Conservation (phyloP, 2,329 filamentous ascomycete genomes). For the Xylaria sp. region DNA sequence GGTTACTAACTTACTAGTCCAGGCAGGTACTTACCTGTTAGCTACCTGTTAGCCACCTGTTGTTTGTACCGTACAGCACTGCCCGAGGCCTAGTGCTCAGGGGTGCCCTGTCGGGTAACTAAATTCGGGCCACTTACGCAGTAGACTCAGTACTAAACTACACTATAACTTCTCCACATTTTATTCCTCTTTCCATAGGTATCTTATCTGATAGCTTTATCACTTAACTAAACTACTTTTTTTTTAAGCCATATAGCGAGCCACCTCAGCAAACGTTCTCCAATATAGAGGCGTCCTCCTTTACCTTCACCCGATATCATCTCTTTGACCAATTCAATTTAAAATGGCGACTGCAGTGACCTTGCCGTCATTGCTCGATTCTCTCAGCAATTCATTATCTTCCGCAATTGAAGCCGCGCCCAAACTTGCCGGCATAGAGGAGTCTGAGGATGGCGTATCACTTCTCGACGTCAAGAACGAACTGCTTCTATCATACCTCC, state of each 20-base stretch:
- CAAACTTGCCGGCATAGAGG: conserved; percentile 69
- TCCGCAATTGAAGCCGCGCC: conserved; percentile 75
- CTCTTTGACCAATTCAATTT: neutral
- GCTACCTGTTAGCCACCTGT: neutral
- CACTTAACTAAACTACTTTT: conserved; percentile 23
- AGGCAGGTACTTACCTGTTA: neutral
- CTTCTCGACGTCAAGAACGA: conserved; percentile 97
- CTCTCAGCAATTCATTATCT: conserved; percentile 67
- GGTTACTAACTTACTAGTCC: neutral
- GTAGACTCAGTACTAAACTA: too few species aligned
- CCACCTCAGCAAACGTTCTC: neutral
- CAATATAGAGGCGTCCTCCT: conserved; percentile 13
- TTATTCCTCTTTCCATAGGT: neutral
- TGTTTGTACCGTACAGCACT: neutral
- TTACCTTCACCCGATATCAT: neutral
- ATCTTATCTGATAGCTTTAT: conserved; percentile 15
- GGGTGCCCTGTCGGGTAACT: conserved; percentile 17
- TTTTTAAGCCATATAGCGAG: neutral
- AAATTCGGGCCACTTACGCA: neutral
- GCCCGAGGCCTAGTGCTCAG: conserved; percentile 10
- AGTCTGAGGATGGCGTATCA: conserved; percentile 89
- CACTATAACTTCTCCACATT: neutral
- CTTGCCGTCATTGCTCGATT: conserved; percentile 61
- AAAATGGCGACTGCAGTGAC: conserved; percentile 62
- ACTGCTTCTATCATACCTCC: conserved; percentile 93